Evolutionary conservation across 2,329 filamentous ascomycete species (phyloP), one percentile per base, ranked within the genome.

Genomic region (Botryosphaeria agaves): DNA sequence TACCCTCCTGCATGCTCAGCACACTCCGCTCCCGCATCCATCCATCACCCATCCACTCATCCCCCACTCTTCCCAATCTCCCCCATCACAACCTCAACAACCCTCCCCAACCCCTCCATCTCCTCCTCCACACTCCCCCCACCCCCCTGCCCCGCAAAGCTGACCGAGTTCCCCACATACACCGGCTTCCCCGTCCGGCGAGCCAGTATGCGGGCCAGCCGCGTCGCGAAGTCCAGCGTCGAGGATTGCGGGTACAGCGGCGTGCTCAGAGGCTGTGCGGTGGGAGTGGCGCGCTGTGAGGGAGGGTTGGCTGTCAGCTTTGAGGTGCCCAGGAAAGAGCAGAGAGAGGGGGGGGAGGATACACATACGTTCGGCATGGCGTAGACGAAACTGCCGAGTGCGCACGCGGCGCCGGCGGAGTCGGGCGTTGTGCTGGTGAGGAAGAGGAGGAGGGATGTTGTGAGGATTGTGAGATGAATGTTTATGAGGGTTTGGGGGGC

Each of bases 161-260:
- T 82, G 44, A 91, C 72, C 19, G 84, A 93, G 48, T 81, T 91
- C 14, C 81, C 81, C 12, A 95, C 81, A 50, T 94, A 95, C n/a
- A 81, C 75, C 1, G 84, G 84, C 37, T 73, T 69, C 18, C 65
- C 61, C 17, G 75, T 69, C 41, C 71, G 76, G 32, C 72, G 70
- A n/a, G 79, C 80, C 9, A 95, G 55, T 2, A 93, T 66, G 51
- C 81, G 89, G 1, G 89, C 82, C 35, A 94, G 57, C 5, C 89
- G 72, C 2, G 75, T 81, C 2, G 87, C 77, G 49, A 94, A 92
- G 51, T 95, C 89, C 28, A 92, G 53, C 6, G 78, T 87, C 4
- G 70, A 62, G 44, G 83, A 73, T 18, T 76, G 69, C 0, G 71
- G 69, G 53, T 81, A 92, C 21, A 98, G 66, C 2, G 79, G 67